Conservation (phyloP, 495 filamentous ascomycete species). For the Xylaria longipes region DNA sequence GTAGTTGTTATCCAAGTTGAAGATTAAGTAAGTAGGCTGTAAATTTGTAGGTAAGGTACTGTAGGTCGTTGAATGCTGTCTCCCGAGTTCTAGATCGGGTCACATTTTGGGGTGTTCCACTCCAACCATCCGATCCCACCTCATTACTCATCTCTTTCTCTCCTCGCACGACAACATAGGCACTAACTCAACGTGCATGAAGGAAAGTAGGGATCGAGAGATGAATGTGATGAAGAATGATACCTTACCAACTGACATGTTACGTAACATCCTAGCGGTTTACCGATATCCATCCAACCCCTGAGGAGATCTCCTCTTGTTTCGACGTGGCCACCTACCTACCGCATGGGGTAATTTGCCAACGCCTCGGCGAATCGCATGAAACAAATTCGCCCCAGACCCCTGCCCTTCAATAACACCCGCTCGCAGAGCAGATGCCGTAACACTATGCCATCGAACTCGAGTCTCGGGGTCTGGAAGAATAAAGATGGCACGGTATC, state of each 20-base stretch:
- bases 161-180: not conserved
- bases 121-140: not conserved
- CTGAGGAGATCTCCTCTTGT: not conserved
- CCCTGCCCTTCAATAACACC: constrained; percentile 9
- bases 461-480: not conserved
- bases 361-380: not conserved
- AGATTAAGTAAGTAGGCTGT: not conserved
- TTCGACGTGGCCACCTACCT: constrained; percentile 10
- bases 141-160: not conserved
- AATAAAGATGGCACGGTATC: not conserved
- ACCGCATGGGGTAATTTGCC: not conserved
- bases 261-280: not conserved
- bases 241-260: not conserved
- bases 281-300: not conserved
- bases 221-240: not conserved
- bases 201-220: not conserved
- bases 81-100: not conserved
- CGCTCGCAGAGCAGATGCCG: not conserved
- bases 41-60: not conserved
- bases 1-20: not conserved
- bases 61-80: not conserved
- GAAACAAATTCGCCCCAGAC: constrained; percentile 10
- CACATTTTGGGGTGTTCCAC: not conserved
- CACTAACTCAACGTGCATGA: not conserved
- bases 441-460: not conserved